Evolutionary conservation across 306 rosid genomes (phyloP), one percentile per base, ranked within the genome.

Genomic region (Fagus crenata): DNA sequence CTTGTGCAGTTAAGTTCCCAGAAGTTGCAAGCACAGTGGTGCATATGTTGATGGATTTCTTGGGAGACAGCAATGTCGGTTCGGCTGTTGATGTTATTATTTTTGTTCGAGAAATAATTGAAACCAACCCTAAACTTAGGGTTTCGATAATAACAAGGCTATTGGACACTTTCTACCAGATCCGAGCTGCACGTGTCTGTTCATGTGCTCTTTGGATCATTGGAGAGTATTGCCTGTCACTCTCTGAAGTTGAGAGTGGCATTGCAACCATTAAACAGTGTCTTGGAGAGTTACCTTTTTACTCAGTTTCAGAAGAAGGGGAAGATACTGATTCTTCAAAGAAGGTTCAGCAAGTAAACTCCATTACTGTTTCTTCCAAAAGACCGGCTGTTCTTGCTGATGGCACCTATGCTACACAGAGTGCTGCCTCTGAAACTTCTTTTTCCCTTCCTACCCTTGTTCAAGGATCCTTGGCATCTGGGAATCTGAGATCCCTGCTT

Each of bases 351-450:
- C 93, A 84, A 42, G 83, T 89, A 6, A 90, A 60, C 86, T 76
- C 99, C 12, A 67, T 91, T 72, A 83, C 91, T 0, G 83, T 93
- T 67, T 96, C 99, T 46, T 96, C 99, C 36, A 92, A 92, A 85
- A 88, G 99, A 86, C 99, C 99, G 6, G 98, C 93, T 1, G 83
- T 92, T 80, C 98, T 96, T 71, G 92, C 99, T 0, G 99, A 96
- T 73, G 99, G 99, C 69, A 96, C 99, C 73, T 96, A 96, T 88
- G 99, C 99, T 61, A 96, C 99, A 59, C 99, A 96, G 83, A 91
- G 98, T 84, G 99, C 99, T 75, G 97, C 95, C 6, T 77, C 91
- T 56, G 99, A 96, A 84, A 96, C 97, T 80, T 94, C 91, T 64
- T 84, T 96, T 88, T 91, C 97, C 15, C 97, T 93, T 0, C 97